Conservation (phyloP, 257 asterid genomes). For the Solanum chmielewskii region DNA sequence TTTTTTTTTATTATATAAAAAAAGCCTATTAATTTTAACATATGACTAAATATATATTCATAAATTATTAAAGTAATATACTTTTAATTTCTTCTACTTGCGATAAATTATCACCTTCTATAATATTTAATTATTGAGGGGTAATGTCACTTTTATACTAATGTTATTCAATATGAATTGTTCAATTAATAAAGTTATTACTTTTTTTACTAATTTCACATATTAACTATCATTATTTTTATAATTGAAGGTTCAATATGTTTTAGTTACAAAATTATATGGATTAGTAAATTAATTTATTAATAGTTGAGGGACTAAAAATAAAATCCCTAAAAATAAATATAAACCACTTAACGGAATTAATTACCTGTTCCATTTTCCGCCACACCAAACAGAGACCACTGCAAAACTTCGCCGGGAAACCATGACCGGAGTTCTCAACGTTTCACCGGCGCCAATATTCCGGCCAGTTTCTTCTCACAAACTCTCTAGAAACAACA, state of each 20-base stretch:
- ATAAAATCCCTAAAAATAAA: not conserved
- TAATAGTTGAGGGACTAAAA: not conserved
- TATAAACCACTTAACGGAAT: not conserved
- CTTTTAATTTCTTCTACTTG: too few relatives aligned
- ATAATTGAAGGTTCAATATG: not conserved
- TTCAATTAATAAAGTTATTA: too few relatives aligned
- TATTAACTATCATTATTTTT: too few relatives aligned
- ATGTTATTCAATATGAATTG: not conserved
- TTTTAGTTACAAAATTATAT: not conserved
- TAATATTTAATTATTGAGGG: too few relatives aligned
- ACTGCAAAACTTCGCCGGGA: not conserved
- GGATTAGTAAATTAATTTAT: not conserved
- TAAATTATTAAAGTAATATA: too few relatives aligned
- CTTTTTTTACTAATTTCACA: not conserved
- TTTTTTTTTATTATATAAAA: too few relatives aligned
- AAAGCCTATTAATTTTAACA: too few relatives aligned
- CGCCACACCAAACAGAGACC: not conserved
- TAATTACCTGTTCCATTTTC: conserved; percentile 1
- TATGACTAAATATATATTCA: too few relatives aligned
- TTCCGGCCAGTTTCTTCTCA: conserved; percentile 28
- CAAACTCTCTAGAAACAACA: conserved; percentile 1
- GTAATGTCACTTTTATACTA: not conserved
- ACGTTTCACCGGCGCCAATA: conserved; percentile 32
- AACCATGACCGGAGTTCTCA: conserved; percentile 53
- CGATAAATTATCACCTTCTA: not conserved